Conservation (phyloP, 306 rosid species). For the Quercus glauca region DNA sequence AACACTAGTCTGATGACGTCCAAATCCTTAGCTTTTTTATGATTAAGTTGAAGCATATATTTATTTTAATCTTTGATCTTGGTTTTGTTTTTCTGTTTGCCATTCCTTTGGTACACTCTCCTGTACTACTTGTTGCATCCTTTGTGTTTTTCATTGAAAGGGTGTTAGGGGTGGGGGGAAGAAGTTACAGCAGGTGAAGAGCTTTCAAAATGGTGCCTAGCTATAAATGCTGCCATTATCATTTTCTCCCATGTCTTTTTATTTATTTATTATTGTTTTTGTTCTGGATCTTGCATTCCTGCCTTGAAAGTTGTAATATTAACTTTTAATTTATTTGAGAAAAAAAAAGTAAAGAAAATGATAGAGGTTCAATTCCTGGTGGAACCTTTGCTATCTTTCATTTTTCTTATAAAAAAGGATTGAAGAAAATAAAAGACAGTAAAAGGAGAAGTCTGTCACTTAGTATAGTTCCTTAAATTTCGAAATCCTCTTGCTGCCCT, state of each 20-base stretch:
- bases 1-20: too few species aligned
- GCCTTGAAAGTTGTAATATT: too few species aligned
- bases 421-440: not conserved
- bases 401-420: not conserved
- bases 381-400: too few species aligned
- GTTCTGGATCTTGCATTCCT: too few species aligned
- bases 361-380: not conserved
- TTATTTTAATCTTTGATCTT: too few species aligned
- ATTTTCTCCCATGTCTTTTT: not conserved
- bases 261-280: not conserved
- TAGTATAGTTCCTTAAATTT: too few species aligned
- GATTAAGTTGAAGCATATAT: too few species aligned
- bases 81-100: not conserved
- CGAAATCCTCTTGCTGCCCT: too few species aligned
- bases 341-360: not conserved
- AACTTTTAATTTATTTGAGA: not conserved
- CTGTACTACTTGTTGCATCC: not conserved
- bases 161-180: not conserved
- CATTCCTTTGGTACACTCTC: not conserved
- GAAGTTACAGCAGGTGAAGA: not conserved
- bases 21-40: too few species aligned
- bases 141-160: not conserved
- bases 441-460: too few species aligned
- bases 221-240: not conserved
- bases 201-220: not conserved